Conservation (phyloP, 768 basidiomycete genomes). For the Melanogaster broomeanus region DNA sequence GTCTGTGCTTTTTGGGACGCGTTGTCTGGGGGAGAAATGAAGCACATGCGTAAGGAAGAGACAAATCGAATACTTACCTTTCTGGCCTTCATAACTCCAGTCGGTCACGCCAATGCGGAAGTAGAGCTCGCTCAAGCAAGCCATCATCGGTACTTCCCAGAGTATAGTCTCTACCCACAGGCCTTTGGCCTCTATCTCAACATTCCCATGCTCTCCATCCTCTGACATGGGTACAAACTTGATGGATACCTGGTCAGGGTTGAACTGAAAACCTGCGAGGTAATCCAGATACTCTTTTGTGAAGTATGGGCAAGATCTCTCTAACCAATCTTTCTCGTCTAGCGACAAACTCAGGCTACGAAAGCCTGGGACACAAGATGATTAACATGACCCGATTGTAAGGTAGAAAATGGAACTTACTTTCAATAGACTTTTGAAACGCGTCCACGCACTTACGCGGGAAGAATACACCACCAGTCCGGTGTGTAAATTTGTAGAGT, state of each 20-base stretch:
- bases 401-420: conserved; percentile 42
- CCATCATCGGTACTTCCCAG: conserved; percentile 97
- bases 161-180: conserved; percentile 84
- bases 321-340: conserved; percentile 70
- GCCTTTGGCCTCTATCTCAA: conserved; percentile 75
- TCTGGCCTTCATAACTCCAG: conserved; percentile 85
- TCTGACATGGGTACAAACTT: conserved; percentile 60
- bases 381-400: conserved; percentile 41
- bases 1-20: conserved; percentile 72
- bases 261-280: conserved; percentile 67
- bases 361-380: conserved; percentile 55
- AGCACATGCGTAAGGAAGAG: not conserved
- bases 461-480: conserved; percentile 65
- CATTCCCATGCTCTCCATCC: conserved; percentile 52
- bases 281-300: conserved; percentile 72
- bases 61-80: conserved; percentile 46
- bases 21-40: conserved; percentile 45
- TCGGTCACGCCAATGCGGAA: conserved; percentile 74
- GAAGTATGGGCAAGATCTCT: conserved; percentile 72
- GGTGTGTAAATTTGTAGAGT: conserved; percentile 81
- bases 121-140: conserved; percentile 86
- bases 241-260: conserved; percentile 62
- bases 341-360: conserved; percentile 56
- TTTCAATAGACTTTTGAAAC: conserved; percentile 55
- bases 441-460: conserved; percentile 36